Evolutionary conservation across 2,329 filamentous ascomycete species (phyloP).

Genomic region (Cryphonectria carpinicola): DNA sequence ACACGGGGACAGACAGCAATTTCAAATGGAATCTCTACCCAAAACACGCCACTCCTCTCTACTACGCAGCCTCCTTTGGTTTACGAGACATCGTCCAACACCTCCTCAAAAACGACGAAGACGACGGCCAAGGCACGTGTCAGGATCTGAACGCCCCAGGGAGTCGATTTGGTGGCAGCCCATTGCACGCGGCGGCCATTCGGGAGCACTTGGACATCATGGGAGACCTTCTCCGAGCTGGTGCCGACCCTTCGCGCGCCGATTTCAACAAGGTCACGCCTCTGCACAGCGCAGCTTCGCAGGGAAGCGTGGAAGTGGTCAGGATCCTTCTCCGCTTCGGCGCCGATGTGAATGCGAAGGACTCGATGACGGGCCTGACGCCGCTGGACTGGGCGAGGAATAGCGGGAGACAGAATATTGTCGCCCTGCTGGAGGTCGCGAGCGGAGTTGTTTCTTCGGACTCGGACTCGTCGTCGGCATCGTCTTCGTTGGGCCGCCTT

Average conservation of each 20-base stretch:
- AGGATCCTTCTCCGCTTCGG: not conserved
- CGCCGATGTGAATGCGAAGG: not conserved
- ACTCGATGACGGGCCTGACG: not conserved
- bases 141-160: not conserved
- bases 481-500: not conserved
- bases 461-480: not conserved
- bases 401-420: not conserved
- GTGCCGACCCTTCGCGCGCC: slow-evolving; percentile 1
- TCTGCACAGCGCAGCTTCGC: slow-evolving; percentile 2
- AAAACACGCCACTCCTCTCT: slow-evolving; percentile 15
- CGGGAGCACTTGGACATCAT: not conserved
- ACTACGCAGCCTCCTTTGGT: slow-evolving; percentile 19
- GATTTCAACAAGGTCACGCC: slow-evolving; percentile 10
- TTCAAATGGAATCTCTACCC: slow-evolving; percentile 22
- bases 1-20: slow-evolving; percentile 9
- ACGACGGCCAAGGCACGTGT: not conserved
- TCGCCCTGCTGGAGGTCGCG: not conserved
- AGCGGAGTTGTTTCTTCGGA: not conserved
- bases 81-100: not conserved
- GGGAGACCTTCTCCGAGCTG: slow-evolving; percentile 5
- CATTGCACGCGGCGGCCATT: not conserved
- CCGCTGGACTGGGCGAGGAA: not conserved
- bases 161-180: not conserved
- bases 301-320: slow-evolving; percentile 1
- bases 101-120: not conserved